Evolutionary conservation across 2,329 filamentous ascomycete species (phyloP).

Genomic region (Monascus ruber): DNA sequence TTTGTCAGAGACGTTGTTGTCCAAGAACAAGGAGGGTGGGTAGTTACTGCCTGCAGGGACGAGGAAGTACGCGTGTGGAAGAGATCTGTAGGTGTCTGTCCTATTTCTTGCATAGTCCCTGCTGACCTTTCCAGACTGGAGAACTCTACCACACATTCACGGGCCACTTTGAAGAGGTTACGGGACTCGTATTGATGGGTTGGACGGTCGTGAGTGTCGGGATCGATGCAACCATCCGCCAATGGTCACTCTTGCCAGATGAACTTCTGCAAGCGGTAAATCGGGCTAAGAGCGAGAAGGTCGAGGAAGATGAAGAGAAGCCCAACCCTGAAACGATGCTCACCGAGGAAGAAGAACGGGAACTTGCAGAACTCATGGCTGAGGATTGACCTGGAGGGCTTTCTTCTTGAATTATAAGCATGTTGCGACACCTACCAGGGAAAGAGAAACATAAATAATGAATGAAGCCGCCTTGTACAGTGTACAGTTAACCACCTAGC

Average conservation of each 20-base stretch:
- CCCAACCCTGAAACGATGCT: conserved; percentile 43
- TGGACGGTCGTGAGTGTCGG: conserved; percentile 62
- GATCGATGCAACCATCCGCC: conserved; percentile 79
- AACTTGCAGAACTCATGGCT: conserved; percentile 83
- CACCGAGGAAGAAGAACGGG: conserved; percentile 84
- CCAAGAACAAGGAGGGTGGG: conserved; percentile 57
- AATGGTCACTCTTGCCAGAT: conserved; percentile 60
- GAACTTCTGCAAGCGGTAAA: conserved; percentile 49
- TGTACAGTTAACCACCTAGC: no score
- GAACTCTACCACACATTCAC: conserved; percentile 61
- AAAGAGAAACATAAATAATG: no score
- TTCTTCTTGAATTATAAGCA: background rate
- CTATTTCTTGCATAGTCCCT: conserved; percentile 3
- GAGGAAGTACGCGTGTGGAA: conserved; percentile 92
- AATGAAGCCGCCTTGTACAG: no score
- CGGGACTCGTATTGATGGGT: conserved; percentile 57
- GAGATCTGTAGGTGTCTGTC: conserved; percentile 31
- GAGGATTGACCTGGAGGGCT: conserved; percentile 34
- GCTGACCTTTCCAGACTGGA: conserved; percentile 43
- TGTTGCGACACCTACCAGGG: no score
- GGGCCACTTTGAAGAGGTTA: conserved; percentile 91
- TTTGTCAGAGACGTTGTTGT: conserved; percentile 78
- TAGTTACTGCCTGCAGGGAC: conserved; percentile 79
- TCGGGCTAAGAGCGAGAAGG: conserved; percentile 33
- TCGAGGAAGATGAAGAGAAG: conserved; percentile 36